These are phyloP conservation scores for Rhizophagus clarus DNA, from an alignment of 192 early-diverging fungal species.

Conservation along the genomic window DNA sequence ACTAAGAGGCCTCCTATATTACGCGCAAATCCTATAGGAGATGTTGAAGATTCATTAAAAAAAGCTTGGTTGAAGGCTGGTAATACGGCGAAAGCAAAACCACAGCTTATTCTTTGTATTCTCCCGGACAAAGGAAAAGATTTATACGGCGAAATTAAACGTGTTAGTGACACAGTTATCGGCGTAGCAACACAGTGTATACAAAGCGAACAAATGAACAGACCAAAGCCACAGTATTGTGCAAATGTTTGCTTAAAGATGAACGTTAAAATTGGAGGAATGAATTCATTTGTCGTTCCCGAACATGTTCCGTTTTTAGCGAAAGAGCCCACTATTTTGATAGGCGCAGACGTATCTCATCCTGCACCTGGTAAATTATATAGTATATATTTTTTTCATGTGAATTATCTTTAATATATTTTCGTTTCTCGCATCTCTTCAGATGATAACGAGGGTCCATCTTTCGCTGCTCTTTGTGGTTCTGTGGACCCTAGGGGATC, in stretches of 20 bases:
- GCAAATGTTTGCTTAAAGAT: constrained; percentile 89
- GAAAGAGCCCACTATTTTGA: constrained; percentile 70
- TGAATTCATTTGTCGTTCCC: constrained; percentile 68
- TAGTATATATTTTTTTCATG: constrained; percentile 29
- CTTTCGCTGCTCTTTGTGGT: constrained; percentile 76
- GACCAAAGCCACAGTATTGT: constrained; percentile 83
- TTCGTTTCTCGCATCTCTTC: not conserved
- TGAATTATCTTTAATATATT: constrained; percentile 17
- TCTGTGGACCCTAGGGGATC: constrained; percentile 64
- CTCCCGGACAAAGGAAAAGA: constrained; percentile 74
- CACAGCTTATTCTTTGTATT: constrained; percentile 81
- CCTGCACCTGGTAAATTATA: constrained; percentile 62
- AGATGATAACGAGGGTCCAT: constrained; percentile 45
- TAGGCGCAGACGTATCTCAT: constrained; percentile 93
- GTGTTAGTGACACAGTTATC: constrained; percentile 82
- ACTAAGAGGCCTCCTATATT: no score
- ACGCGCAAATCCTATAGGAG: no score
- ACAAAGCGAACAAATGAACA: constrained; percentile 72
- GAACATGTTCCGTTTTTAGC: constrained; percentile 67
- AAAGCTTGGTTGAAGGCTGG: no score
- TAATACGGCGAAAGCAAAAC: constrained; percentile 56
- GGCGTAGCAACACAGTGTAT: constrained; percentile 91
- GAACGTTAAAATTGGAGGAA: constrained; percentile 51
- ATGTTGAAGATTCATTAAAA: no score
- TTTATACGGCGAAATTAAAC: constrained; percentile 73